A percentile compares a stretch with the other conserved stretches of the same genome.
Conservation (phyloP, 441 rosid genomes). For the Viola pubescens region DNA sequence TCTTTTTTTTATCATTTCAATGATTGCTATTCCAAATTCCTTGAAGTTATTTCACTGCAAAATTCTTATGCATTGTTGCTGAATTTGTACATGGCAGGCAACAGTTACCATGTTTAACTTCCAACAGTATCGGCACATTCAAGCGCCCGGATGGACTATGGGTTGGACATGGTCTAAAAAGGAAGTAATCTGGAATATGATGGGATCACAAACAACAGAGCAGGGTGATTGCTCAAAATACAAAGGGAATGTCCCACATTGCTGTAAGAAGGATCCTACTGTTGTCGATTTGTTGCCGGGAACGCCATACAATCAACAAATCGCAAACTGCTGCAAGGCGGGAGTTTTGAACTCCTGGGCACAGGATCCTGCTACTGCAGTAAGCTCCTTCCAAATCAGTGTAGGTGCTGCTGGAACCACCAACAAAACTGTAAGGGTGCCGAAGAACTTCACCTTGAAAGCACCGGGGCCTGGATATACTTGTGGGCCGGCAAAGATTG, state of each 20-base stretch:
- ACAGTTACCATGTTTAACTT: slow-evolving; percentile 66
- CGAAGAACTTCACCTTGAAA: slow-evolving; percentile 62
- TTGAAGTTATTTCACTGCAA: not conserved
- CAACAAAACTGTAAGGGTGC: slow-evolving; percentile 60
- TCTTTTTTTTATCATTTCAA: not conserved
- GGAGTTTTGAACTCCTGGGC: slow-evolving; percentile 69
- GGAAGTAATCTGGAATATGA: slow-evolving; percentile 75
- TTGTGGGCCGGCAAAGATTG: slow-evolving; percentile 65
- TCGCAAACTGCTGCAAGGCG: slow-evolving; percentile 77
- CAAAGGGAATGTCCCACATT: slow-evolving; percentile 71
- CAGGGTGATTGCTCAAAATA: slow-evolving; percentile 87
- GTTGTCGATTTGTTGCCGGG: slow-evolving; percentile 84
- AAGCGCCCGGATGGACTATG: slow-evolving; percentile 74
- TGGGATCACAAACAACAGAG: slow-evolving; percentile 72
- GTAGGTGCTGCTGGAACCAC: slow-evolving; percentile 75
- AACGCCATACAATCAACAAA: slow-evolving; percentile 66
- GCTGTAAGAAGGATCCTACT: slow-evolving; percentile 65
- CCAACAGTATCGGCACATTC: slow-evolving; percentile 83
- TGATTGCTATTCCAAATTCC: not conserved
- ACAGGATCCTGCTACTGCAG: slow-evolving; percentile 59
- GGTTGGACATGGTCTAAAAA: slow-evolving; percentile 84
- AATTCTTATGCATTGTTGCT: not conserved
- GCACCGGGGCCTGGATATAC: slow-evolving; percentile 88
- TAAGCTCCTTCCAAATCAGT: slow-evolving; percentile 61
- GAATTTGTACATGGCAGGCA: slow-evolving; percentile 40